Percentiles rank a stretch among this genome's conserved stretches.
These are phyloP conservation scores for Neoscytalidium dimidiatum DNA, from an alignment of 2,329 filamentous ascomycete species.

Conservation along the genomic window DNA sequence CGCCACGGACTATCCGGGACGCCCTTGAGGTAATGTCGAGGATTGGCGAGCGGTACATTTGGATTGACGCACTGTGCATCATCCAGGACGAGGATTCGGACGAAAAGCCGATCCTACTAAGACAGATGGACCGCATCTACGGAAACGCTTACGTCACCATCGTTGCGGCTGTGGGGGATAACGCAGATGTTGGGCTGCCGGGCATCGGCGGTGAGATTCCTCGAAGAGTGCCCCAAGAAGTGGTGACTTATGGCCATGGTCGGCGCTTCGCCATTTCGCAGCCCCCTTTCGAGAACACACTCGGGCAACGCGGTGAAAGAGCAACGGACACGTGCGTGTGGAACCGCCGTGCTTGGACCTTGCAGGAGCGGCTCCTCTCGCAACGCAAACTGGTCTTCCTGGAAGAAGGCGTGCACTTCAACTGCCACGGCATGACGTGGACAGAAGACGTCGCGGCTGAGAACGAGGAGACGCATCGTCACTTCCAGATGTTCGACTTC, in stretches of 20 bases:
- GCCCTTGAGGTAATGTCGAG: conserved; percentile 12
- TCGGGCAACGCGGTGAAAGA: not conserved
- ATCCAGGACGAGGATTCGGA: conserved; percentile 17
- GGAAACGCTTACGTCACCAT: conserved; percentile 22
- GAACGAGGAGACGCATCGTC: not conserved
- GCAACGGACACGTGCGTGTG: not conserved
- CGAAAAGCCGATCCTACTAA: not conserved
- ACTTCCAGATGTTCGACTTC: not conserved
- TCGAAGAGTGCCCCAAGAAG: not conserved
- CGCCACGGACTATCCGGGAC: conserved; percentile 21
- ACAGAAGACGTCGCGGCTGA: not conserved
- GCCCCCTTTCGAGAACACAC: not conserved
- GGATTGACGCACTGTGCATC: conserved; percentile 25
- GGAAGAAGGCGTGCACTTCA: not conserved
- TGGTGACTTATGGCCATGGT: not conserved
- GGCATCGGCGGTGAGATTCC: not conserved
- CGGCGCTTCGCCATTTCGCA: not conserved
- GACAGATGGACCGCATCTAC: conserved; percentile 24
- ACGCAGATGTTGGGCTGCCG: not conserved
- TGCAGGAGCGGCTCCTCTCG: not conserved
- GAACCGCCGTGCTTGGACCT: not conserved
- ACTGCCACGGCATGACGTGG: not conserved
- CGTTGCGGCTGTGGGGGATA: conserved; percentile 22
- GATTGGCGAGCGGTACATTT: conserved; percentile 22
- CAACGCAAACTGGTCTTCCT: not conserved